phyloP scores from a whole-genome alignment of 2,329 filamentous ascomycete genomes.

The Beauveria caledonica region DNA sequence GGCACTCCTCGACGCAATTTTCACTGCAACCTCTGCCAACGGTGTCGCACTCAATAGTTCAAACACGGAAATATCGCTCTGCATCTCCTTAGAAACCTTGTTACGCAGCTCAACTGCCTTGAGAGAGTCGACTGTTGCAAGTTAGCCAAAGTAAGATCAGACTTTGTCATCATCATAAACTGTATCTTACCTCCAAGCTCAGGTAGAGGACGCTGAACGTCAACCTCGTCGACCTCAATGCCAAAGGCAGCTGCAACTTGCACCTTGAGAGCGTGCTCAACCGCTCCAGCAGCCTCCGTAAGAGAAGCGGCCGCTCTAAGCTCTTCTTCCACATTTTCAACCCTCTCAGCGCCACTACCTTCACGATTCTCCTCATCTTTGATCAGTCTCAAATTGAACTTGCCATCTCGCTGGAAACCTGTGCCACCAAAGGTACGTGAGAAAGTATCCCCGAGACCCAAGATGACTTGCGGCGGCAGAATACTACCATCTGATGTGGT shows the following conservation, averaged over 20 bases:
- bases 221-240: slow-evolving; percentile 6
- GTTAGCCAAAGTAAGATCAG: neutral
- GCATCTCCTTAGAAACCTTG: slow-evolving; percentile 6
- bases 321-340: neutral
- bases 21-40: slow-evolving; percentile 9
- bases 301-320: neutral
- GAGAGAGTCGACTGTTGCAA: slow-evolving; percentile 10
- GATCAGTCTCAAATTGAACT: slow-evolving; percentile 6
- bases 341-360: neutral
- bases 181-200: slow-evolving; percentile 9
- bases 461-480: slow-evolving; percentile 7
- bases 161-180: neutral
- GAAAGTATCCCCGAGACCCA: slow-evolving; percentile 7
- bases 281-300: slow-evolving; percentile 1
- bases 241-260: slow-evolving; percentile 1
- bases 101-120: slow-evolving; percentile 10
- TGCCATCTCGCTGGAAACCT: slow-evolving; percentile 1
- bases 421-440: neutral
- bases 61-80: slow-evolving; percentile 11
- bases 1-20: slow-evolving; percentile 6
- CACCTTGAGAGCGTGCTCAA: slow-evolving; percentile 2
- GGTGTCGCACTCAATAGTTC: slow-evolving; percentile 7
- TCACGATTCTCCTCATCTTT: neutral
- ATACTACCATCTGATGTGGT: neutral
- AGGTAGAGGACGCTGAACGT: slow-evolving; percentile 1